Percentiles rank a stretch among this genome's conserved stretches.
Conservation (phyloP, 441 rosid species). For the Croton setiger region DNA sequence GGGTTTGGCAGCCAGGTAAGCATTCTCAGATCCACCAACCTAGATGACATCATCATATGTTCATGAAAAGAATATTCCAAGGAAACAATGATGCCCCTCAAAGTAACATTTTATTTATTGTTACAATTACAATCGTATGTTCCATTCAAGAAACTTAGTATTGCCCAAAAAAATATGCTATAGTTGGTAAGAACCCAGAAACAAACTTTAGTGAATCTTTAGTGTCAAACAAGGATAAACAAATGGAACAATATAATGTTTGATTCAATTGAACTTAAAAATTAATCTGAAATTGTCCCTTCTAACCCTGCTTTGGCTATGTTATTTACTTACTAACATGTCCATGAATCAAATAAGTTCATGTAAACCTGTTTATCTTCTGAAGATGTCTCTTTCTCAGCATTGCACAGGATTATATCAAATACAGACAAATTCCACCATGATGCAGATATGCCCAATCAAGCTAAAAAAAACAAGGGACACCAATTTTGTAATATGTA, state of each 20-base stretch:
- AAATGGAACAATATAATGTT: background rate
- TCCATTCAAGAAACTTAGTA: background rate
- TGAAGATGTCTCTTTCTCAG: background rate
- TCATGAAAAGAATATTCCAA: constrained; percentile 11
- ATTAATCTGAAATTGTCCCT: background rate
- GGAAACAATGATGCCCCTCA: constrained; percentile 2
- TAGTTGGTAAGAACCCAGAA: background rate
- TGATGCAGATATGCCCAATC: background rate
- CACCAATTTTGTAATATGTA: background rate
- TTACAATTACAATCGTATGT: background rate
- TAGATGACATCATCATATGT: constrained; percentile 30
- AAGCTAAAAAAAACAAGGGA: background rate
- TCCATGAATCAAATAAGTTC: background rate
- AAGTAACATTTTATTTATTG: background rate
- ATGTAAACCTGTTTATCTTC: background rate
- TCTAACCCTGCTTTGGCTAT: no score
- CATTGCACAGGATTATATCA: background rate
- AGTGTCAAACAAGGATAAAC: background rate
- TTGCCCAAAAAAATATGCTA: background rate
- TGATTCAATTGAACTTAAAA: background rate
- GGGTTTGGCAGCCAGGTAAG: constrained; percentile 63
- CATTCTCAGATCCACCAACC: constrained; percentile 89
- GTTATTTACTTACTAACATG: background rate
- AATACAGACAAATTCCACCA: constrained; percentile 1
- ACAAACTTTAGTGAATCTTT: no score